Conservation (phyloP, 1,139 yeast species). For the Nakaseomyces uthaithaninus region DNA sequence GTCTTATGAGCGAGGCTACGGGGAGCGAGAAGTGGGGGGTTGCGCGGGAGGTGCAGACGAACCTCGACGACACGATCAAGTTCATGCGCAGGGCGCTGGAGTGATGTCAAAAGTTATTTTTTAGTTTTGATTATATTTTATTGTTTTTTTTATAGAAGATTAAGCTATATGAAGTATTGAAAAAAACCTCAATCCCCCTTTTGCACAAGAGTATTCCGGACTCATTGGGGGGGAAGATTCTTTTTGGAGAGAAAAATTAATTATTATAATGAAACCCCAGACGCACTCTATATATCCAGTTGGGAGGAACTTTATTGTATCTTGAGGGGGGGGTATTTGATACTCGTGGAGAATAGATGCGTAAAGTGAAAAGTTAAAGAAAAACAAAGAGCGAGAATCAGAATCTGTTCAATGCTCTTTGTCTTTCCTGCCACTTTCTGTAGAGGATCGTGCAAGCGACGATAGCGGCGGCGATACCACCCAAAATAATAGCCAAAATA, state of each 20-base stretch:
- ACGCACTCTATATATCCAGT: no score
- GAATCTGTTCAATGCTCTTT: constrained; percentile 36
- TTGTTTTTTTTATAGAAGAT: constrained; percentile 3
- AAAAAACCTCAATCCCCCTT: neutral
- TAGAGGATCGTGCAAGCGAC: constrained; percentile 28
- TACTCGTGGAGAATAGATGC: no score
- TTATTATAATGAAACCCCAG: no score
- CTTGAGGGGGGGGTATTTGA: no score
- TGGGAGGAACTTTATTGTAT: no score
- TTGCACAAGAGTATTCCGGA: neutral
- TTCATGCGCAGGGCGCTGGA: constrained; percentile 32
- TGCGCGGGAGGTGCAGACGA: constrained; percentile 27
- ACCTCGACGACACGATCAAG: constrained; percentile 30
- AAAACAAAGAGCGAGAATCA: no score
- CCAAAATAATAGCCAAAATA: constrained; percentile 43
- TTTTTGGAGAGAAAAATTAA: neutral
- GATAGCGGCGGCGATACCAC: constrained; percentile 39
- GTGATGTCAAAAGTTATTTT: no score
- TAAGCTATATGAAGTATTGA: neutral
- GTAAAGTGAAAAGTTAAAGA: no score
- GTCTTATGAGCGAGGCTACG: constrained; percentile 22
- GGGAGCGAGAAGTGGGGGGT: constrained; percentile 22
- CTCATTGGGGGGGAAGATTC: neutral
- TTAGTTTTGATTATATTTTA: no score
- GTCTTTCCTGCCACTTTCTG: constrained; percentile 34